Evolutionary conservation across 164 flowering plant genomes (phyloP).

Genomic region (Hamamelis virginiana): DNA sequence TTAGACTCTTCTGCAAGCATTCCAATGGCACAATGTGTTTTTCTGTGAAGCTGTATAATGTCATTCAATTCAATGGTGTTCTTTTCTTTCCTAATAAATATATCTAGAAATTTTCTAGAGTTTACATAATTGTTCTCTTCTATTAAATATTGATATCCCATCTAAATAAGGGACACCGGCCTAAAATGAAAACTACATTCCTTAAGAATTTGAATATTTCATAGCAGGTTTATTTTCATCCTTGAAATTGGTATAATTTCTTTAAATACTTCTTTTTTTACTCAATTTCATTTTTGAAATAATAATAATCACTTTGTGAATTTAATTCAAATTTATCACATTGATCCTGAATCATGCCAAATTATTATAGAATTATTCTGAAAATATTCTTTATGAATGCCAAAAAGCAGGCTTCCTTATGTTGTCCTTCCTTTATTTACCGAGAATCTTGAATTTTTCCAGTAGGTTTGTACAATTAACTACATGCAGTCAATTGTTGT

Average conservation of each 20-base stretch:
- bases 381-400: not conserved
- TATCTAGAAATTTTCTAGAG: too few species aligned
- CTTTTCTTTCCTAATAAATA: not conserved
- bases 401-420: not conserved
- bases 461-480: too few species aligned
- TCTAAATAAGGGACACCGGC: too few species aligned
- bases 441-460: too few species aligned
- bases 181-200: too few species aligned
- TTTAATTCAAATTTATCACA: not conserved
- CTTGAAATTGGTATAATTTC: not conserved
- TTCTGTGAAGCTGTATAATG: not conserved
- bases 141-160: too few species aligned
- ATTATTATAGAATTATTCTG: conserved; percentile 3
- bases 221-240: not conserved
- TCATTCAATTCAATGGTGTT: not conserved
- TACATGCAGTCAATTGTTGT: too few species aligned
- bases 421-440: not conserved
- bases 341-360: not conserved
- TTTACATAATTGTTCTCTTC: too few species aligned
- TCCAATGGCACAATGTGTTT: not conserved
- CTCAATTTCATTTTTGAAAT: not conserved
- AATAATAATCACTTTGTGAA: not conserved
- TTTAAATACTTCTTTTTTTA: not conserved
- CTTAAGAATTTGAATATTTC: too few species aligned
- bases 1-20: not conserved